These are phyloP conservation scores for Ceratocystis smalleyi DNA, from an alignment of 2,329 filamentous ascomycete genomes.

Conservation along the genomic window DNA sequence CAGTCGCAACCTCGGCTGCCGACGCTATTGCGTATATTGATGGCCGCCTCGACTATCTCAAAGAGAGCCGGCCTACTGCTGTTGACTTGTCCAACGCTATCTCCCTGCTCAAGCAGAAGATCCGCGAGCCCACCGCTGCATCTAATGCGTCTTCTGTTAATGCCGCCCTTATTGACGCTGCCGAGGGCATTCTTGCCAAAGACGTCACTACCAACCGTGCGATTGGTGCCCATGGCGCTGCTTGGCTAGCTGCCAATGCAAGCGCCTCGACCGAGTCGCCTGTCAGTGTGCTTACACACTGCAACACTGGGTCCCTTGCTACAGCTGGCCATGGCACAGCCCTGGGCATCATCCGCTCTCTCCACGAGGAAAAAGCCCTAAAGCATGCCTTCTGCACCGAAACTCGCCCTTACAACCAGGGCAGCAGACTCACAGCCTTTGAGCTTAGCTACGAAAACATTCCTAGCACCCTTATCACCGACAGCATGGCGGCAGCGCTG, in stretches of 20 bases:
- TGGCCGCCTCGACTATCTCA: conserved; percentile 67
- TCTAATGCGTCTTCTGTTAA: conserved; percentile 39
- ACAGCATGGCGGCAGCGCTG: conserved; percentile 88
- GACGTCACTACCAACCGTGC: conserved; percentile 76
- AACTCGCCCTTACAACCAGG: conserved; percentile 95
- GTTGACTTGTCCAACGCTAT: conserved; percentile 91
- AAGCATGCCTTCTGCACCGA: conserved; percentile 89
- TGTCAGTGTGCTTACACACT: conserved; percentile 85
- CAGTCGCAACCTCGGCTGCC: conserved; percentile 28
- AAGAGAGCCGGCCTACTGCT: conserved; percentile 79
- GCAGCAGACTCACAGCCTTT: conserved; percentile 83
- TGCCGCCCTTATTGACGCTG: conserved; percentile 57
- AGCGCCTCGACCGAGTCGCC: conserved; percentile 30
- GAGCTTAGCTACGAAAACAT: conserved; percentile 91
- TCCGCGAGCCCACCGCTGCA: conserved; percentile 34
- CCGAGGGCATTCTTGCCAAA: conserved; percentile 73
- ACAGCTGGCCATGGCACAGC: conserved; percentile 97
- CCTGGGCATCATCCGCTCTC: conserved; percentile 76
- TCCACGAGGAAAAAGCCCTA: conserved; percentile 50
- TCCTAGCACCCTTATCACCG: conserved; percentile 79
- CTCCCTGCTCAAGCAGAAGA: conserved; percentile 53
- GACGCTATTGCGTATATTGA: conserved; percentile 58
- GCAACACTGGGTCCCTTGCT: conserved; percentile 92
- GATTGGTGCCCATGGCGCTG: conserved; percentile 69
- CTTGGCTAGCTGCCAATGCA: conserved; percentile 58